phyloP scores from a whole-genome alignment of 257 asterid species.

The Solanum piurae region DNA sequence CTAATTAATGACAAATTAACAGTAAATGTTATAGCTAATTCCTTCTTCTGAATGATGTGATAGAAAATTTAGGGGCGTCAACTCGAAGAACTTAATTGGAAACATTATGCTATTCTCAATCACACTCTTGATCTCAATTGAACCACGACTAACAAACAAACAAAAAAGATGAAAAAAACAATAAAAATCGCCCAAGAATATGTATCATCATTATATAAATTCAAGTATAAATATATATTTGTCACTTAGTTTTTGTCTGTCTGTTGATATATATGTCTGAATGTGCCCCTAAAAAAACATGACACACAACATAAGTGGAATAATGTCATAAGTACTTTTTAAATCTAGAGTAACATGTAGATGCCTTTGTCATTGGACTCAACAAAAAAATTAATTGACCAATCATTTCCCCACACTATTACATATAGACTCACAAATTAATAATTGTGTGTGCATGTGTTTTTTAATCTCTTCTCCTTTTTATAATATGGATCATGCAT shows the following conservation, averaged over 20 bases:
- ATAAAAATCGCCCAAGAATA: no score
- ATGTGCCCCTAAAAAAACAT: not conserved
- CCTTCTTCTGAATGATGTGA: no score
- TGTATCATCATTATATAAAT: not conserved
- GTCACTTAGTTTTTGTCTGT: not conserved
- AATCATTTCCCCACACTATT: not conserved
- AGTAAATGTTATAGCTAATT: no score
- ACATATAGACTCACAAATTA: not conserved
- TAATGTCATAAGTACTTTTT: not conserved
- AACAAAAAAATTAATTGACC: not conserved
- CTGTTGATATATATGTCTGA: not conserved
- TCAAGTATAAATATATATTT: not conserved
- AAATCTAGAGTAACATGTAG: not conserved
- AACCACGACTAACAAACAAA: no score
- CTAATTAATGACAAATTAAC: no score
- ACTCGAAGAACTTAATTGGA: no score
- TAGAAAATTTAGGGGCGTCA: no score
- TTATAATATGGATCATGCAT: not conserved
- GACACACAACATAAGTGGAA: not conserved
- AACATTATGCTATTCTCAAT: no score
- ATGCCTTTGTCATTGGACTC: not conserved
- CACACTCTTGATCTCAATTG: no score
- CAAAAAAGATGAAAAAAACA: no score
- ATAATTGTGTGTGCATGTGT: not conserved
- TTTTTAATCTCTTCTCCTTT: not conserved